Percentiles rank a stretch among this genome's conserved stretches.
These are phyloP conservation scores for Pisolithus tinctorius DNA, from an alignment of 768 basidiomycete species.

Conservation along the genomic window DNA sequence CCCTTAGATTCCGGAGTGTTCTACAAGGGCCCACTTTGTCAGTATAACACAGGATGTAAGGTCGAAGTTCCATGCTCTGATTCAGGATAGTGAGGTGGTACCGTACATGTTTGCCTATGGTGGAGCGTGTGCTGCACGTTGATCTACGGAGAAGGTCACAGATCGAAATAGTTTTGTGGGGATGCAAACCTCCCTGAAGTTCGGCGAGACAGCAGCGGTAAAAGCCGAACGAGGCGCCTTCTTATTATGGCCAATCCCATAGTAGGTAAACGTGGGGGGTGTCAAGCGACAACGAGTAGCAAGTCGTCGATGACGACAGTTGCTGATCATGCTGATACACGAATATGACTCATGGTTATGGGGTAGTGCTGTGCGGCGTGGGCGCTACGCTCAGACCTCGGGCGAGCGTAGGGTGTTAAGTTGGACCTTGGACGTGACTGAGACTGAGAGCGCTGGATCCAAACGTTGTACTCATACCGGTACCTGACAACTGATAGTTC, in stretches of 20 bases:
- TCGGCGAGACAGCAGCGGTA: neutral
- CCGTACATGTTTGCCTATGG: neutral
- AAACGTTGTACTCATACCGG: too few relatives aligned
- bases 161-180: too few relatives aligned
- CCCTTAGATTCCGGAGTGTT: neutral
- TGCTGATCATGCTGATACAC: neutral
- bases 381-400: neutral
- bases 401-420: neutral
- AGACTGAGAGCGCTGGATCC: too few relatives aligned
- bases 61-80: slow-evolving; percentile 12
- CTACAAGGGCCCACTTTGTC: neutral
- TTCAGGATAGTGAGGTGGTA: slow-evolving; percentile 4
- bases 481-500: neutral
- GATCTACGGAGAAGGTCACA: neutral
- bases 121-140: neutral
- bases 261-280: neutral
- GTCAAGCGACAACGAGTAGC: neutral
- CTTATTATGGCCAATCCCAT: neutral
- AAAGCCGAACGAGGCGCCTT: neutral
- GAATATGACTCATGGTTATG: neutral
- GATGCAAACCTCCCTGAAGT: neutral
- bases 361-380: neutral
- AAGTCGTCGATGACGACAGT: too few relatives aligned
- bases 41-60: slow-evolving; percentile 10
- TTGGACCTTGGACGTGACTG: too few relatives aligned